A percentile compares a stretch with the other conserved stretches of the same genome.
Evolutionary conservation across 2,329 filamentous ascomycete genomes (phyloP).

Genomic region (Fonsecaea pedrosoi): DNA sequence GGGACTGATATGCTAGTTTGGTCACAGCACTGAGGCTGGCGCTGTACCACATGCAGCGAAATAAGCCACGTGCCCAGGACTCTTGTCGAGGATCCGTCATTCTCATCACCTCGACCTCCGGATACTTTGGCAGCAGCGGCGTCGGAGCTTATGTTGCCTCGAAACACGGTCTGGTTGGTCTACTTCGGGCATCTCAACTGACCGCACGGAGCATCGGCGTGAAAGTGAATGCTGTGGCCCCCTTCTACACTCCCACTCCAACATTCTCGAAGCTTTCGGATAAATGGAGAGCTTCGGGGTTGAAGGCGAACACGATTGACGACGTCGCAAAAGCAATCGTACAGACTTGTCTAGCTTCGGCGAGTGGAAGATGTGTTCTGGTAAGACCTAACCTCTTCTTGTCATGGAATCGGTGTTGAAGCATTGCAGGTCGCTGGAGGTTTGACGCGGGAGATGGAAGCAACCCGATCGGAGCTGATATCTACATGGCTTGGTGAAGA

Average conservation of each 20-base stretch:
- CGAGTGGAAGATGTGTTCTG: conserved; percentile 18
- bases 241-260: conserved; percentile 57
- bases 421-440: conserved; percentile 10
- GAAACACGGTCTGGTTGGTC: conserved; percentile 53
- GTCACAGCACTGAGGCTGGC: conserved; percentile 33
- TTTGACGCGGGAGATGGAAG: conserved; percentile 5
- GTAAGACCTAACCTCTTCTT: conserved; percentile 10
- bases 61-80: neutral
- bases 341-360: conserved; percentile 8
- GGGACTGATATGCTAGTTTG: conserved; percentile 25
- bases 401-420: neutral
- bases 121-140: conserved; percentile 54
- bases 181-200: conserved; percentile 49
- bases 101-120: conserved; percentile 52
- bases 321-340: conserved; percentile 54
- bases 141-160: conserved; percentile 53
- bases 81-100: conserved; percentile 48
- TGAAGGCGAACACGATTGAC: conserved; percentile 52
- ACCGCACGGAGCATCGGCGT: conserved; percentile 47
- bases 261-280: conserved; percentile 51
- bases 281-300: conserved; percentile 48
- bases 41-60: conserved; percentile 19
- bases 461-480: neutral
- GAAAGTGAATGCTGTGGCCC: conserved; percentile 57
- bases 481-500: conserved; percentile 14